Evolutionary conservation across 352 stramenopile species (phyloP), one percentile per base, ranked within the genome.

Genomic region (Pythium apleroticum): DNA sequence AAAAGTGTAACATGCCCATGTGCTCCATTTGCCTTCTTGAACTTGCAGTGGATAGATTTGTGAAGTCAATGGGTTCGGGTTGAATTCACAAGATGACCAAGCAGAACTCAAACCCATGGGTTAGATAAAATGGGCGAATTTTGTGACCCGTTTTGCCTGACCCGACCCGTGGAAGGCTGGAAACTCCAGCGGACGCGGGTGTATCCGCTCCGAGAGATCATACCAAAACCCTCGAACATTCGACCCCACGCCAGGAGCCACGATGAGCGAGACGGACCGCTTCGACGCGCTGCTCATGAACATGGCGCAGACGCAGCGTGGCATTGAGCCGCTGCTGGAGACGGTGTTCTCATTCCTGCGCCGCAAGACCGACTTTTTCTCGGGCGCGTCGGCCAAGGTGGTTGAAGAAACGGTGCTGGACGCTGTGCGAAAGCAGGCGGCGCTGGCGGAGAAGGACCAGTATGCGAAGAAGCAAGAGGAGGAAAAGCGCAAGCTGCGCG

Each of bases 361-460:
- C 24, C 95, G 97, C 57, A 99, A 99, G 80, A 99, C 97, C 19
- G 98, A 99, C 81, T 99, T 99, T 70, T 99, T 99, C 75, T 82
- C 94, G 9, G 97, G 97, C 11, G 95, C 93, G 50, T 65, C 72
- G n/a, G 65, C 84, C 20, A 70, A 86, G 39, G 61, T 88, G 59
- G 72, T 96, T 43, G 89, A 97, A 68, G 71, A 88, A 37, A 95
- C 77, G 41, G 87, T 98, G 15, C 80, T 98, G 57, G 77, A 93
- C 53, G 88, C 97, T 10, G 74, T 98, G 30, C 76, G 92, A 62
- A 98, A 98, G 77, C 96, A 99, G 73, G 88, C 84, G 49, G 76
- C 85, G 52, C 60, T 97, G 27, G 84, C 84, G 14, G 86, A 95
- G 70, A 87, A 95, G 56, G 86, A 95, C 52, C 75, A 90, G 62